Evolutionary conservation across 2,329 filamentous ascomycete species (phyloP), one percentile per base, ranked within the genome.

Genomic region (Endothia cerciana): DNA sequence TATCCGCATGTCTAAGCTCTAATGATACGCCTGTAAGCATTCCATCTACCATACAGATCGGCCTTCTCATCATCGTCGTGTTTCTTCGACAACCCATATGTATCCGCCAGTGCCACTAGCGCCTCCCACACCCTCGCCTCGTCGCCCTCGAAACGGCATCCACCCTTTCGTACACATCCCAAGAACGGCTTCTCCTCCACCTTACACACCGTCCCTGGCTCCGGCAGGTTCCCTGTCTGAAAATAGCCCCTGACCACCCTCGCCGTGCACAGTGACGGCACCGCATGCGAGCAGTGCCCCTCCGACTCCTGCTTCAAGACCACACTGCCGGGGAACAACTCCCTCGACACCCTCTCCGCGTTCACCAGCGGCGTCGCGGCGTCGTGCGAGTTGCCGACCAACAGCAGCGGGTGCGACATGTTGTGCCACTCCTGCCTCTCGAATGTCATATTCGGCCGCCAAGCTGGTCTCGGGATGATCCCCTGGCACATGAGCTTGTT

Each of bases 271-370:
- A 64, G 47, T 10, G 56, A 60, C n/a, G 63, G 63, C 17, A 19
- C 53, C 4, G 43, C 43, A 22, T 64, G 45, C 43, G 55, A 64
- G 43, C 41, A 60, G n/a, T 64, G 62, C 19, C 62, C 56, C 36
- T 64, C 62, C 30, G 62, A 64, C 45, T 64, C 56, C 33, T 64
- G 56, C 36, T n/a, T 28, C 36, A 49, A 30, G 25, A 59, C 55
- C 56, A 47, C 36, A 53, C 55, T 62, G 5, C 60, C 60, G 15
- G 60, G 60, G 33, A 62, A 62, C 15, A 55, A 19, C 5, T 41
- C 51, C 8, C 58, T n/a, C 45, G 47, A 41, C 7, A 56, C 33
- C 22, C 60, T 25, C 36, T 25, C 41, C 10, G 47, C 47, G 13
- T 62, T 62, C 30, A 17, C 38, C 36, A 56, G 47, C 36, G 60